Base-by-base conservation (phyloP, 495 filamentous ascomycete species). In the Chaetomium cochliodes region DNA sequence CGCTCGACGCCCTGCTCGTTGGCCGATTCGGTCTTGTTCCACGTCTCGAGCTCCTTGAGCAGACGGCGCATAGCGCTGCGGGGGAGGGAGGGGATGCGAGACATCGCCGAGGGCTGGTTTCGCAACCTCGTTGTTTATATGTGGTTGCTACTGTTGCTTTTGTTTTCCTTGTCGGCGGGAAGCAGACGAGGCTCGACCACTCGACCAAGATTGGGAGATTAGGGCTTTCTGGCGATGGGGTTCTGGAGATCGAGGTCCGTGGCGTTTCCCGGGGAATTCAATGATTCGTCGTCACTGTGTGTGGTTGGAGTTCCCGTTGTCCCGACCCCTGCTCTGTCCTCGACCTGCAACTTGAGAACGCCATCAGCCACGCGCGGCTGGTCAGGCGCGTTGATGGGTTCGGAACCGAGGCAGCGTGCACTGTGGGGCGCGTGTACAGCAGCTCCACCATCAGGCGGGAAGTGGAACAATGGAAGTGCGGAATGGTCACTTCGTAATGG, bases 1-100 rank as follows among this genome's bases (percentile, higher is more conserved):
- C 87, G 81, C 74, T 82, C 76, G 67, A 84, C 76, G 16, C 80
- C 76, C 62, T 65, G 68, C 60, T 82, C 80, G 47, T 68, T 65
- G 41, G 67, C 60, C 53, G 65, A 57, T 65, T 79, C 79, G 71
- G 68, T 65, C 57, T 73, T 71, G 58, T 49, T 67, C 79, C 79
- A 79, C n/a, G 62, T 70, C 13, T 71, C 70, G 22, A 81, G 67
- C 67, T 82, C 80, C 51, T 76, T 77, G 5, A 79, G 57, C 53
- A 82, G 71, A 18, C 80, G 78, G 59, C 77, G 76, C 18, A 73
- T 69, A 16, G 78, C 79, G 66, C 66, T 77, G 41, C 72, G 69
- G 22, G 62, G 41, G 16, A 56, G 18, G 46, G 67, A 59, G 2
- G 49, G 9, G 0, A 8, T 47, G 20, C 56, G 41, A 33, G 58